Conservation (phyloP, 2,329 filamentous ascomycete genomes). For the Fusarium coffeatum region DNA sequence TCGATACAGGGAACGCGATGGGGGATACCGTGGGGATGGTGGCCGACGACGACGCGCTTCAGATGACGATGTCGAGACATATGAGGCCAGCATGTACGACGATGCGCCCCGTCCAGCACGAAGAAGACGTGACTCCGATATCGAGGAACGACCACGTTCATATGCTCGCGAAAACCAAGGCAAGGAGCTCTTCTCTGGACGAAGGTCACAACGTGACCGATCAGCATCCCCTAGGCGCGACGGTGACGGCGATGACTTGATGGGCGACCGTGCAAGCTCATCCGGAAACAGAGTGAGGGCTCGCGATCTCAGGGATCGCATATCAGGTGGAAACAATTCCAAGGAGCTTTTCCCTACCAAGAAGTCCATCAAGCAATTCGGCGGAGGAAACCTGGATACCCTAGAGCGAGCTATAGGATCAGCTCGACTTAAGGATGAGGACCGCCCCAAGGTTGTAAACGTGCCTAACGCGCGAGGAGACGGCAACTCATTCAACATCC, state of each 20-base stretch:
- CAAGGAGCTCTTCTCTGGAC: constrained; percentile 73
- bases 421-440: constrained; percentile 52
- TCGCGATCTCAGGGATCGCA: constrained; percentile 50
- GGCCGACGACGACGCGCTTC: constrained; percentile 57
- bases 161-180: constrained; percentile 57
- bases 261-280: constrained; percentile 50
- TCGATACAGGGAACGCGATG: constrained; percentile 71
- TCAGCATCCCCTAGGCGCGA: constrained; percentile 65
- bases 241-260: constrained; percentile 56
- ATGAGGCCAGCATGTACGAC: constrained; percentile 85
- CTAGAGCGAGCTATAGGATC: constrained; percentile 55
- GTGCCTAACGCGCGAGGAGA: constrained; percentile 57
- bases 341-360: constrained; percentile 58
- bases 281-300: constrained; percentile 51
- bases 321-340: constrained; percentile 47
- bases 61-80: constrained; percentile 65
- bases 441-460: constrained; percentile 69
- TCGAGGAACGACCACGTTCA: constrained; percentile 46
- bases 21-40: constrained; percentile 49
- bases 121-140: constrained; percentile 44
- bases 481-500: constrained; percentile 67
- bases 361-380: constrained; percentile 38
- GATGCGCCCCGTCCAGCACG: constrained; percentile 63
- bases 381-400: constrained; percentile 52
- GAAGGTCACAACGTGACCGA: constrained; percentile 54